Conservation (phyloP, 2,329 filamentous ascomycete species). For the Botrytis medusae region DNA sequence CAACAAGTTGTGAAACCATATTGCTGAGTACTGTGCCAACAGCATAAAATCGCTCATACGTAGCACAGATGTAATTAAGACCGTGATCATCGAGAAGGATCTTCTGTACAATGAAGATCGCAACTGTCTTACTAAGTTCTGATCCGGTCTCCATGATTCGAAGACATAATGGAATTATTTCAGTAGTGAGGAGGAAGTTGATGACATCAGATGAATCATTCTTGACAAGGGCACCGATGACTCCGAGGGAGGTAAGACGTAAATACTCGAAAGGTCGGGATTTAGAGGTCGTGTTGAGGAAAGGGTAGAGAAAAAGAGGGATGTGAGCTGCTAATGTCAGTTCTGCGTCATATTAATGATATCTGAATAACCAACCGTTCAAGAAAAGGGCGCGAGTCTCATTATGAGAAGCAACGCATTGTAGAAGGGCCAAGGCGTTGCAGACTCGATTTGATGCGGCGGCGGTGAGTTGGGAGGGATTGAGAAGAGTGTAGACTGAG, state of each 20-base stretch:
- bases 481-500: constrained; percentile 94
- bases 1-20: constrained; percentile 96
- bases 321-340: constrained; percentile 73
- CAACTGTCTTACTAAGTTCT: constrained; percentile 96
- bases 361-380: constrained; percentile 63
- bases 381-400: constrained; percentile 93
- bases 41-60: constrained; percentile 97
- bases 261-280: constrained; percentile 97
- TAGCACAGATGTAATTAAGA: constrained; percentile 96
- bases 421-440: constrained; percentile 91
- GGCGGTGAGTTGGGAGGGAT: constrained; percentile 93
- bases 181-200: constrained; percentile 96
- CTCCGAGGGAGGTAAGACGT: constrained; percentile 89
- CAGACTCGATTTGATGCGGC: constrained; percentile 97
- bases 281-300: constrained; percentile 98
- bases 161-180: constrained; percentile 96
- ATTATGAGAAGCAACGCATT: constrained; percentile 96
- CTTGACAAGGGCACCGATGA: constrained; percentile 96
- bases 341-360: constrained; percentile 13
- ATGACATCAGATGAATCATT: constrained; percentile 98
- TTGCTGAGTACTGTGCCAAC: constrained; percentile 97
- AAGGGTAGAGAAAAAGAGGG: constrained; percentile 94
- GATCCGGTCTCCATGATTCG: constrained; percentile 99
- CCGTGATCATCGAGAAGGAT: constrained; percentile 96
- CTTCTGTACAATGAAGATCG: constrained; percentile 99